Conservation (phyloP, 768 basidiomycete species). For the Amanita muscaria region DNA sequence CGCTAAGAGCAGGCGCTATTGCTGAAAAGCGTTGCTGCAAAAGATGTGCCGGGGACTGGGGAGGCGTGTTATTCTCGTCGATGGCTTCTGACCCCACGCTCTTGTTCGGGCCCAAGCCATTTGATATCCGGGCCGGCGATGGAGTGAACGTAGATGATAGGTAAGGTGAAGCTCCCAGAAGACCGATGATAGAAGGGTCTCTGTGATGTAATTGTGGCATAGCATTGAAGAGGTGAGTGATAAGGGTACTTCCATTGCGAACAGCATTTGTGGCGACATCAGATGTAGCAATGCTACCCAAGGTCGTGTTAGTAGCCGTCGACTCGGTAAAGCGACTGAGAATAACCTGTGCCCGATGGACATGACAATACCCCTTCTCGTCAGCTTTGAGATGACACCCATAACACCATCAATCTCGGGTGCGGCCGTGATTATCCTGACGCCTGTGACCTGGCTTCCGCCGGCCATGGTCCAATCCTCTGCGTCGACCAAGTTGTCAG, state of each 20-base stretch:
- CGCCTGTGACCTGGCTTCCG: slow-evolving; percentile 42
- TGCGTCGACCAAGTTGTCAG: slow-evolving; percentile 48
- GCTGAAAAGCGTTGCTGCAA: slow-evolving; percentile 7
- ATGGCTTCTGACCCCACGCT: slow-evolving; percentile 47
- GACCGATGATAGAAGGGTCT: slow-evolving; percentile 86
- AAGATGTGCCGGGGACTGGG: slow-evolving; percentile 33
- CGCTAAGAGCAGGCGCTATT: slow-evolving; percentile 1
- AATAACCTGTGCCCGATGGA: slow-evolving; percentile 84
- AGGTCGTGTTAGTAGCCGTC: slow-evolving; percentile 7
- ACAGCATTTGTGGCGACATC: slow-evolving; percentile 66
- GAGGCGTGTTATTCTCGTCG: slow-evolving; percentile 48
- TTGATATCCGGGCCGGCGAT: slow-evolving; percentile 10
- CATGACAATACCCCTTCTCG: slow-evolving; percentile 60
- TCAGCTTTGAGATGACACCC: slow-evolving; percentile 51
- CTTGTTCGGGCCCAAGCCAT: background rate
- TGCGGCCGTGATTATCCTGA: slow-evolving; percentile 78
- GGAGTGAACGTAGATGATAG: slow-evolving; percentile 35
- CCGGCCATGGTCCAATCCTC: slow-evolving; percentile 61
- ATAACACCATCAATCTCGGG: slow-evolving; percentile 83
- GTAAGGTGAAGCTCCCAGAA: slow-evolving; percentile 71
- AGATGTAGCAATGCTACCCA: slow-evolving; percentile 59
- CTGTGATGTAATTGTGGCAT: slow-evolving; percentile 89
- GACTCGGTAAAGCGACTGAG: too few relatives aligned
- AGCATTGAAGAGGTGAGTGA: slow-evolving; percentile 90
- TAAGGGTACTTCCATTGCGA: slow-evolving; percentile 65